Percentiles rank a stretch among this genome's conserved stretches.
Evolutionary conservation across 1,139 yeast genomes (phyloP).

Genomic region (Yamadazyma sp.): DNA sequence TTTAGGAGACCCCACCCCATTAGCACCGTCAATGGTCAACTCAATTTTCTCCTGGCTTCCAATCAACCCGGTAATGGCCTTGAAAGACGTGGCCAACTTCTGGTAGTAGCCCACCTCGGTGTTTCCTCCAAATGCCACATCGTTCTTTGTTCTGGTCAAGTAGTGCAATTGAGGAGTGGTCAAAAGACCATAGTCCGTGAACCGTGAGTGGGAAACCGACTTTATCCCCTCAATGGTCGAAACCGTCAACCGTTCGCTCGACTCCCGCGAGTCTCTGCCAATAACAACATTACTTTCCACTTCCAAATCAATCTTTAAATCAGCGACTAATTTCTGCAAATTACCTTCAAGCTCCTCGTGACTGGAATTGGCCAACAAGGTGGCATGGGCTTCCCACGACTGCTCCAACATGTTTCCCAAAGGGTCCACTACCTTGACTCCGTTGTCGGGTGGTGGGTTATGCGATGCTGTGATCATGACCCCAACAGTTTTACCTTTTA

Average conservation of each 20-base stretch:
- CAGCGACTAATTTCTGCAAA: conserved; percentile 27
- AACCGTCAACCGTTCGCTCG: conserved; percentile 65
- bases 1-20: conserved; percentile 93
- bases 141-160: conserved; percentile 71
- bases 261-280: conserved; percentile 75
- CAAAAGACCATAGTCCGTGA: conserved; percentile 62
- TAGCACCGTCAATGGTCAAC: conserved; percentile 82
- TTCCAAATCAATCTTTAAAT: conserved; percentile 40
- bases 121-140: conserved; percentile 59
- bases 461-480: conserved; percentile 98
- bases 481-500: conserved; percentile 72
- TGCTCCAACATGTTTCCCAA: conserved; percentile 88
- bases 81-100: conserved; percentile 51
- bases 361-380: conserved; percentile 71
- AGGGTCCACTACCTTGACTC: conserved; percentile 95
- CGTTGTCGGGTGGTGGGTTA: conserved; percentile 92
- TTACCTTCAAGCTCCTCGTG: conserved; percentile 33
- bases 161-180: conserved; percentile 97
- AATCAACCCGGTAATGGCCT: conserved; percentile 27
- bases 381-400: conserved; percentile 83
- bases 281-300: conserved; percentile 45
- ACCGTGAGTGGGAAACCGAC: conserved; percentile 44
- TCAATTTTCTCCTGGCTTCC: conserved; percentile 31
- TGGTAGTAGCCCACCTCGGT: conserved; percentile 70
- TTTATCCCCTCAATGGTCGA: conserved; percentile 71